Evolutionary conservation across 192 early-diverging fungal genomes (phyloP).

Genomic region (Entomortierella chlamydospora): DNA sequence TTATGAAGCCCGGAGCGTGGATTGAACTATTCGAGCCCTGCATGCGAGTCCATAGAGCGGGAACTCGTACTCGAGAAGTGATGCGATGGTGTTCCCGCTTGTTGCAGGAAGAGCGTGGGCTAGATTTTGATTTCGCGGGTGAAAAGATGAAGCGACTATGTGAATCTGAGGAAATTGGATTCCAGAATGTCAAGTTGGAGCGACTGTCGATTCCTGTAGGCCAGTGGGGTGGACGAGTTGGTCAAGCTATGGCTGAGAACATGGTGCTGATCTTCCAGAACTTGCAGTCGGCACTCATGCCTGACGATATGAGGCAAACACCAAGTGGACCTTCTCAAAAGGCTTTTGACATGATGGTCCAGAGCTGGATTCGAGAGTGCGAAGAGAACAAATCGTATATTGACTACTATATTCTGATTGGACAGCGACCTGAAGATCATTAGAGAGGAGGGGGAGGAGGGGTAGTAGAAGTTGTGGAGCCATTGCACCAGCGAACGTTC

Average conservation of each 20-base stretch:
- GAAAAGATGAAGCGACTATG: slow-evolving; percentile 50
- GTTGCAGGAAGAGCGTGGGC: slow-evolving; percentile 46
- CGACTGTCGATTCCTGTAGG: slow-evolving; percentile 54
- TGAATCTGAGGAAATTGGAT: slow-evolving; percentile 44
- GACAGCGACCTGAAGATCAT: slow-evolving; percentile 18
- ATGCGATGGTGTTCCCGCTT: slow-evolving; percentile 51
- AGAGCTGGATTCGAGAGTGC: slow-evolving; percentile 50
- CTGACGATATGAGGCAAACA: slow-evolving; percentile 2
- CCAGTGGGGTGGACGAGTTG: slow-evolving; percentile 46
- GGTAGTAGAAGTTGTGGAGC: not conserved
- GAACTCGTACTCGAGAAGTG: slow-evolving; percentile 36
- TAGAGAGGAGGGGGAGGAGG: not conserved
- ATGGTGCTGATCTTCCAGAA: slow-evolving; percentile 54
- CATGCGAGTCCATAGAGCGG: slow-evolving; percentile 49
- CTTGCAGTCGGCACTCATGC: slow-evolving; percentile 33
- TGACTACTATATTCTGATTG: slow-evolving; percentile 45
- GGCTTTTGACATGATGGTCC: slow-evolving; percentile 46
- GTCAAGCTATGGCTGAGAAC: slow-evolving; percentile 53
- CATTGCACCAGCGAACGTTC: too few relatives aligned
- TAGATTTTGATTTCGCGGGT: slow-evolving; percentile 51
- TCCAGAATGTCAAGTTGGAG: slow-evolving; percentile 38
- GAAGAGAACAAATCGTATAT: slow-evolving; percentile 49
- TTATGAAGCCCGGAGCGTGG: slow-evolving; percentile 55
- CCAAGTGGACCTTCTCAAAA: slow-evolving; percentile 13
- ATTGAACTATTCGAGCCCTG: slow-evolving; percentile 56